Conservation (phyloP, 768 basidiomycete species). For the Mycena galopus region DNA sequence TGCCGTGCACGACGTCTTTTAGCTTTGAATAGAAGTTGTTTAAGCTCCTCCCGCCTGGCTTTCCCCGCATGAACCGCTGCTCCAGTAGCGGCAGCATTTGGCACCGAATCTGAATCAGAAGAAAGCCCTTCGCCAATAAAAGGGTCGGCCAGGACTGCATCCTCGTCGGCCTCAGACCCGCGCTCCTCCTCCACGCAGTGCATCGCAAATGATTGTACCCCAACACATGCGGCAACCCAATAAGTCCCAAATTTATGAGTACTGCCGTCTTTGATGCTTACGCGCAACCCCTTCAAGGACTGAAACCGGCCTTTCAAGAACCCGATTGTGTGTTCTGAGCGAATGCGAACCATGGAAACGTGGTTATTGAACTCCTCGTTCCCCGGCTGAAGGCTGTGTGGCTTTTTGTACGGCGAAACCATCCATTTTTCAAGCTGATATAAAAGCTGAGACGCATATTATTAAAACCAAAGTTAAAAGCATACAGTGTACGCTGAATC, state of each 20-base stretch:
- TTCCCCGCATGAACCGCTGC: no score
- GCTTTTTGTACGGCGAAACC: conserved; percentile 38
- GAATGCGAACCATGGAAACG: no score
- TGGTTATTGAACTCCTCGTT: conserved; percentile 41
- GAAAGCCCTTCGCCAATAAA: conserved; percentile 22
- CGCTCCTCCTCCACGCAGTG: conserved; percentile 38
- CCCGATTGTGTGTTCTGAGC: conserved; percentile 49
- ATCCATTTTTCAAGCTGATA: conserved; percentile 23
- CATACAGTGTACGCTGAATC: conserved; percentile 46
- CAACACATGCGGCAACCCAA: conserved; percentile 45
- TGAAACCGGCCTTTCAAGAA: conserved; percentile 46
- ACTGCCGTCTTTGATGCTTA: conserved; percentile 33
- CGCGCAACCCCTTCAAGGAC: conserved; percentile 38
- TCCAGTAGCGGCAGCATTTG: no score
- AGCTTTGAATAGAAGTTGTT: no score
- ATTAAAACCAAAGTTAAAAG: no score
- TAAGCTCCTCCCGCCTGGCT: no score
- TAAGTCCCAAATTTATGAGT: conserved; percentile 28
- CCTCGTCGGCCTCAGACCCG: conserved; percentile 3
- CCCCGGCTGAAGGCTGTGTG: conserved; percentile 27
- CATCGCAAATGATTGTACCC: conserved; percentile 41
- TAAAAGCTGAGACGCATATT: no score
- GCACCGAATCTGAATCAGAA: no score
- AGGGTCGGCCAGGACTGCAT: conserved; percentile 11
- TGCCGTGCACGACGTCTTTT: no score